Conservation (phyloP, 2,329 filamentous ascomycete genomes). For the Calonectria pauciramosa region DNA sequence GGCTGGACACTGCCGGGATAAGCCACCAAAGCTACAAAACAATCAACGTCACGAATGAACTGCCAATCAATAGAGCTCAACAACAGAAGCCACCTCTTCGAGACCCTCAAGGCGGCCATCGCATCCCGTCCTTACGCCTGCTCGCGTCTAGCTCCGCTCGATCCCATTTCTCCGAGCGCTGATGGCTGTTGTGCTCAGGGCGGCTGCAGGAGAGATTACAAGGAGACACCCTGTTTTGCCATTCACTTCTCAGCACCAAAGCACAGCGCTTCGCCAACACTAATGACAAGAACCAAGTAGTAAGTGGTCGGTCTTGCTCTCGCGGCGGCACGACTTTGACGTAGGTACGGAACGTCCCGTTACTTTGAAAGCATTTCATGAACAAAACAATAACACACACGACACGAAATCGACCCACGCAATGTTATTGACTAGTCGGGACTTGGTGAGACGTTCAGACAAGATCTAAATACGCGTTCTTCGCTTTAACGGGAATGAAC, state of each 20-base stretch:
- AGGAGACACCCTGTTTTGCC: conserved; percentile 9
- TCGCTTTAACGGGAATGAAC: not conserved
- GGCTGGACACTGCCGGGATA: conserved; percentile 5
- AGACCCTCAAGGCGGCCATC: conserved; percentile 8
- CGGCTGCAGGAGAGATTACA: not conserved
- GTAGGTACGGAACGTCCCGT: conserved; percentile 43
- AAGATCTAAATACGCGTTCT: not conserved
- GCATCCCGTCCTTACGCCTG: conserved; percentile 20
- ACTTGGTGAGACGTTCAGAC: not conserved
- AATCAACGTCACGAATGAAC: conserved; percentile 21
- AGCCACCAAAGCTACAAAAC: conserved; percentile 26
- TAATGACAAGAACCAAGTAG: not conserved
- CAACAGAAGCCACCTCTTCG: not conserved
- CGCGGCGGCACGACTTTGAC: conserved; percentile 13
- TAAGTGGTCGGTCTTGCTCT: not conserved
- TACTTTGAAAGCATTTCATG: conserved; percentile 22
- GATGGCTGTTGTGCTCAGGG: not conserved
- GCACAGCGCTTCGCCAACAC: not conserved
- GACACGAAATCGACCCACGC: not conserved
- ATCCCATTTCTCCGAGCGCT: not conserved
- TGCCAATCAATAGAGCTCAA: conserved; percentile 31
- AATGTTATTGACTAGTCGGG: not conserved
- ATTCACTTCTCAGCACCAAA: not conserved
- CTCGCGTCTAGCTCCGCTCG: conserved; percentile 22
- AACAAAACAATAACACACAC: conserved; percentile 28